phyloP scores from a whole-genome alignment of 352 stramenopile genomes.

The Bremia lactucae region DNA sequence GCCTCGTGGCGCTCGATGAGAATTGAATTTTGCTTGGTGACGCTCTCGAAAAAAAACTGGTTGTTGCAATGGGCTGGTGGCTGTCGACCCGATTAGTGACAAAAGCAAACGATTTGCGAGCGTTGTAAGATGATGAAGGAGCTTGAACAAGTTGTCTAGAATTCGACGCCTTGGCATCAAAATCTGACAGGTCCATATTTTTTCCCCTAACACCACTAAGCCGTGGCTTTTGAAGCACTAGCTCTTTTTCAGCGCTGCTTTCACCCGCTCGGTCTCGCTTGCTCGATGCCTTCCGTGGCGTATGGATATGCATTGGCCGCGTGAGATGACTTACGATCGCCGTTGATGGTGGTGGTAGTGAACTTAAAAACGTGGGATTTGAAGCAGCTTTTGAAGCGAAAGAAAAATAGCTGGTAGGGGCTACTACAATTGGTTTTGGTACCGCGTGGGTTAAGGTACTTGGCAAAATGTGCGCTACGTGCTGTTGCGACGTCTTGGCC shows the following conservation, averaged over 20 bases:
- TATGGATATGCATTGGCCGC: slow-evolving; percentile 32
- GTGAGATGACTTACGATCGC: slow-evolving; percentile 29
- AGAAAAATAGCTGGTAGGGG: slow-evolving; percentile 11
- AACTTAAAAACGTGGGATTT: slow-evolving; percentile 18
- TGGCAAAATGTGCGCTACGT: neutral
- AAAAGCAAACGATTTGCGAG: slow-evolving; percentile 12
- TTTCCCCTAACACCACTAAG: slow-evolving; percentile 18
- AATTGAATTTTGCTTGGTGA: slow-evolving; percentile 52
- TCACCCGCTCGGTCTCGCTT: slow-evolving; percentile 43
- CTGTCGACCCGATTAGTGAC: slow-evolving; percentile 11
- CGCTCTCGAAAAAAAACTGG: slow-evolving; percentile 14
- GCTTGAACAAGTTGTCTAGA: slow-evolving; percentile 1
- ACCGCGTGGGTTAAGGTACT: neutral
- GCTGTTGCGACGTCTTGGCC: slow-evolving; percentile 4
- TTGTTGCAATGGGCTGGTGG: neutral
- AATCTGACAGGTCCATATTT: slow-evolving; percentile 11
- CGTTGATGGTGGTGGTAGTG: slow-evolving; percentile 13
- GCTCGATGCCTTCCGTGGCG: slow-evolving; percentile 43
- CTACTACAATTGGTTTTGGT: neutral
- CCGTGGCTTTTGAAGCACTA: slow-evolving; percentile 39
- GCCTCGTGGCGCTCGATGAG: slow-evolving; percentile 20
- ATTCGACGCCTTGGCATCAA: slow-evolving; percentile 6
- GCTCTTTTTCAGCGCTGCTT: slow-evolving; percentile 40
- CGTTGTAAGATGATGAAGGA: neutral
- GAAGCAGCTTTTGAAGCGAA: slow-evolving; percentile 2